Conservation (phyloP, 2,329 filamentous ascomycete genomes). For the Epichloe hybrida region DNA sequence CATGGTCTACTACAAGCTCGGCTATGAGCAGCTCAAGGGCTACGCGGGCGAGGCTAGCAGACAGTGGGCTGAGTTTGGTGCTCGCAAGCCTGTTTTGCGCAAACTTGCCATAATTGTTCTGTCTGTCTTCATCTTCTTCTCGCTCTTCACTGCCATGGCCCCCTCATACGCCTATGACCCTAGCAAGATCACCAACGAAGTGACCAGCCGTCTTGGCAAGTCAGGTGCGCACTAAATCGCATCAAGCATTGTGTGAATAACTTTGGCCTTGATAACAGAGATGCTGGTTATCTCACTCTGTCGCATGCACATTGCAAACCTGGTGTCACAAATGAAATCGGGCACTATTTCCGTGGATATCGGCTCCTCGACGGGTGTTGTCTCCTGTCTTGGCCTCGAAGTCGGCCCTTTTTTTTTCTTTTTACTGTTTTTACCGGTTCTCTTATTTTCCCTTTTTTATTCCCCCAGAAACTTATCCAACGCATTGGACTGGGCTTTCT, state of each 20-base stretch:
- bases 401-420: not conserved
- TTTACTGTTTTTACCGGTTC: not conserved
- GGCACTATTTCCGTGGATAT: no score
- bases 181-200: conserved; percentile 32
- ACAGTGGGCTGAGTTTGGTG: conserved; percentile 77
- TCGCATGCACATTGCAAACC: not conserved
- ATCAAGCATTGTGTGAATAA: not conserved
- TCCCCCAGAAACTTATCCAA: conserved; percentile 8
- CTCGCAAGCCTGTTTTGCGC: conserved; percentile 60
- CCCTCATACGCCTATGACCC: conserved; percentile 47
- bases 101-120: conserved; percentile 60
- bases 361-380: not conserved
- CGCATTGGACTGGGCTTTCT: conserved; percentile 4
- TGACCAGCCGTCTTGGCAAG: conserved; percentile 36
- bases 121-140: conserved; percentile 50
- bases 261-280: not conserved
- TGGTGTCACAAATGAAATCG: not conserved
- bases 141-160: conserved; percentile 55
- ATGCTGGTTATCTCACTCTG: not conserved
- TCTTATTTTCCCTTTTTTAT: conserved; percentile 4
- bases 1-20: conserved; percentile 74
- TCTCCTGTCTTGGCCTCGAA: not conserved
- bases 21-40: conserved; percentile 69
- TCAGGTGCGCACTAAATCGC: conserved; percentile 8
- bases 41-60: conserved; percentile 60